Conservation (phyloP, 805 yeast species). For the Brettanomyces anomalus region DNA sequence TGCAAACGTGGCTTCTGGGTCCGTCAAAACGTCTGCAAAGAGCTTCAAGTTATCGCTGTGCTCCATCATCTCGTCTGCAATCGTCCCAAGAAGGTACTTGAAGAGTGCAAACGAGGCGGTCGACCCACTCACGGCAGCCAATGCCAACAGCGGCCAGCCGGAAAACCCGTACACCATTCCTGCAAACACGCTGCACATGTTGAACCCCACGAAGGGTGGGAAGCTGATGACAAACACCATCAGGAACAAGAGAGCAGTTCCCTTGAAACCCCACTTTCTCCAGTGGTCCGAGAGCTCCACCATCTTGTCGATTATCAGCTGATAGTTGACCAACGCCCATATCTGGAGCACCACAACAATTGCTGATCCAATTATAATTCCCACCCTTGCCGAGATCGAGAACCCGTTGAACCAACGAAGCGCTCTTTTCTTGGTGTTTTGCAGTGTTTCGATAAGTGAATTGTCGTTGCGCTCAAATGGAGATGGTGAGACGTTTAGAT, state of each 20-base stretch:
- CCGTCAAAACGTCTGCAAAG: conserved; percentile 63
- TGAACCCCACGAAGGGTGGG: conserved; percentile 86
- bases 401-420: not conserved
- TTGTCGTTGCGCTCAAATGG: too few relatives aligned
- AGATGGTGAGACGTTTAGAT: too few relatives aligned
- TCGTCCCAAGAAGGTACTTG: conserved; percentile 44
- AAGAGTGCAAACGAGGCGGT: conserved; percentile 63
- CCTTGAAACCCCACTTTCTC: conserved; percentile 17
- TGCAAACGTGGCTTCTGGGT: conserved; percentile 29
- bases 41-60: conserved; percentile 62
- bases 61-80: conserved; percentile 53
- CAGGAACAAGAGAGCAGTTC: conserved; percentile 33
- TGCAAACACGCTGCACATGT: conserved; percentile 51
- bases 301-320: conserved; percentile 26
- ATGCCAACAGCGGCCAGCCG: conserved; percentile 74
- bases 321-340: conserved; percentile 27
- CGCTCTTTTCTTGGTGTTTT: not conserved
- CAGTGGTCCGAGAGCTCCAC: conserved; percentile 38
- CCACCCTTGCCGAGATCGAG: not conserved
- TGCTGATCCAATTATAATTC: conserved; percentile 6
- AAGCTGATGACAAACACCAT: conserved; percentile 64
- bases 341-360: conserved; percentile 6
- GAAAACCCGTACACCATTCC: conserved; percentile 83
- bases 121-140: conserved; percentile 67
- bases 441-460: too few relatives aligned